Percentiles rank a stretch among this genome's conserved stretches.
These are phyloP conservation scores for Heimioporus sp. DNA, from an alignment of 768 basidiomycete species.

Conservation along the genomic window DNA sequence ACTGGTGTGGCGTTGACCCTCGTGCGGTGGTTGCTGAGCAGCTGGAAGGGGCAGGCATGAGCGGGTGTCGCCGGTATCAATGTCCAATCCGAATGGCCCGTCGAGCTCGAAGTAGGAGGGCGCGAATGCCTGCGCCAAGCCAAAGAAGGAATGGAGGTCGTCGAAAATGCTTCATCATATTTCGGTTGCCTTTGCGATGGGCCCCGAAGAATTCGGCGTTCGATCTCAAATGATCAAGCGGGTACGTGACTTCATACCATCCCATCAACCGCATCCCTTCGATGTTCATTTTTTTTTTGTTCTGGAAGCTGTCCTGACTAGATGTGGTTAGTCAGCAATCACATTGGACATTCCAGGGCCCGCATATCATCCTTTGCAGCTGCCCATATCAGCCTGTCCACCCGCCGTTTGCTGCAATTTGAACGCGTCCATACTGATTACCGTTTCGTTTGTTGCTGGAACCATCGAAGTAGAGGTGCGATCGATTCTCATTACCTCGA, in stretches of 20 bases:
- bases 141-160: slow-evolving; percentile 31
- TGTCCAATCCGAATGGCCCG: slow-evolving; percentile 1
- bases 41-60: slow-evolving; percentile 15
- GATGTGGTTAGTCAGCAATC: slow-evolving; percentile 4
- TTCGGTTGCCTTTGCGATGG: slow-evolving; percentile 26
- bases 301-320: no score
- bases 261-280: no score
- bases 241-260: no score
- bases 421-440: slow-evolving; percentile 12
- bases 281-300: background rate
- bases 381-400: background rate
- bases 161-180: slow-evolving; percentile 34
- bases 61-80: slow-evolving; percentile 4
- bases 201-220: slow-evolving; percentile 17
- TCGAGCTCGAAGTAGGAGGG: slow-evolving; percentile 6
- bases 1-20: no score
- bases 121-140: slow-evolving; percentile 18
- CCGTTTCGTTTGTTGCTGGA: slow-evolving; percentile 16
- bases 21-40: slow-evolving; percentile 30
- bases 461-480: slow-evolving; percentile 5
- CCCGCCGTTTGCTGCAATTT: slow-evolving; percentile 28
- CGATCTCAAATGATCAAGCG: slow-evolving; percentile 16
- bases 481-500: slow-evolving; percentile 3
- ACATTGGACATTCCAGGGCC: no score
- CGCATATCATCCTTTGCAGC: no score